These are phyloP conservation scores for Encephalitozoon cuniculi DNA, from an alignment of 371 early-diverging fungal species.

Conservation along the genomic window DNA sequence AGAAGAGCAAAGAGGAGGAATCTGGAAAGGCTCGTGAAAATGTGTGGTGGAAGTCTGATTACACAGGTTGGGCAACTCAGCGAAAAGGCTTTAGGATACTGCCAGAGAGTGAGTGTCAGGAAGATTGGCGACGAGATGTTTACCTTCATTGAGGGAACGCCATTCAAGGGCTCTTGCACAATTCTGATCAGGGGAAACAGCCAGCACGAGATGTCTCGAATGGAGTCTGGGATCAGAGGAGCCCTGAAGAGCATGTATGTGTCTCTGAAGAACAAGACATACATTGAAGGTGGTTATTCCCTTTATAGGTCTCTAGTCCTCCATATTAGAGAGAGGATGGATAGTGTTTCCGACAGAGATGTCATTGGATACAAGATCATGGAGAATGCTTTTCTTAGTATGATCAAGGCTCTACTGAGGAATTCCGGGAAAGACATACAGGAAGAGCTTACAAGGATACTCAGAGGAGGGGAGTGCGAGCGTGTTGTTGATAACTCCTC, in stretches of 20 bases:
- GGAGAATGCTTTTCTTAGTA: conserved; percentile 15
- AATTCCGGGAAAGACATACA: conserved; percentile 44
- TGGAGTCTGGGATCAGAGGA: conserved; percentile 90
- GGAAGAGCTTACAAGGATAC: conserved; percentile 31
- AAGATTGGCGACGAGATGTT: conserved; percentile 94
- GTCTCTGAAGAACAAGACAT: conserved; percentile 77
- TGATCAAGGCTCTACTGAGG: conserved; percentile 46
- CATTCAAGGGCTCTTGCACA: conserved; percentile 70
- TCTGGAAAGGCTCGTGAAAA: conserved; percentile 93
- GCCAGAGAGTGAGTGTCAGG: conserved; percentile 86
- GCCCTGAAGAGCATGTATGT: conserved; percentile 92
- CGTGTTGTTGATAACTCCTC: conserved; percentile 94
- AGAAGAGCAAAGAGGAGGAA: conserved; percentile 97
- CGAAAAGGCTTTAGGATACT: conserved; percentile 76
- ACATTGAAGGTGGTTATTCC: conserved; percentile 89
- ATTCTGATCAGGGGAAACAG: conserved; percentile 90
- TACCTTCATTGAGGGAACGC: conserved; percentile 93
- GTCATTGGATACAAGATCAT: conserved; percentile 47
- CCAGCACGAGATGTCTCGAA: conserved; percentile 81
- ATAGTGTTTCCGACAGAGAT: conserved; percentile 20
- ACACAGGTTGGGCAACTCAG: conserved; percentile 89
- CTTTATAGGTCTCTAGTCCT: conserved; percentile 70
- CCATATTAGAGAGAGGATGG: conserved; percentile 13
- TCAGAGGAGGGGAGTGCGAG: conserved; percentile 62
- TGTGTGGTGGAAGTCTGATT: conserved; percentile 89